Conservation (phyloP, 208 protist genomes). For the Lotmaria passim region DNA sequence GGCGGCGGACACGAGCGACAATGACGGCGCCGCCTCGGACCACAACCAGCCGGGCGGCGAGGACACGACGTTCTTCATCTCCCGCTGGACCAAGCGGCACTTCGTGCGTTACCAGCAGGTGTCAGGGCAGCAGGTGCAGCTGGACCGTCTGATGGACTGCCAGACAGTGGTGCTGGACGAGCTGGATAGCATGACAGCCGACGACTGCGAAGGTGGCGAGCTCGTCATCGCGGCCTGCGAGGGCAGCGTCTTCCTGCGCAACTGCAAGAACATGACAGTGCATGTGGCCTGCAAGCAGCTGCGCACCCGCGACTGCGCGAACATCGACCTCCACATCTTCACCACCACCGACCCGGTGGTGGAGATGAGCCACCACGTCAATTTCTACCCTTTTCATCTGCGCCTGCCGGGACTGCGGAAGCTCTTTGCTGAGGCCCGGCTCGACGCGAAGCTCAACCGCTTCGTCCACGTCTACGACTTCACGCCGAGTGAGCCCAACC, state of each 20-base stretch:
- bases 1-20: too few species aligned
- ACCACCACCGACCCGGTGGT: slow-evolving; percentile 91
- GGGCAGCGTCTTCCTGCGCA: slow-evolving; percentile 93
- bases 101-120: slow-evolving; percentile 82
- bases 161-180: slow-evolving; percentile 85
- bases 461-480: slow-evolving; percentile 95
- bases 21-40: slow-evolving; percentile 26
- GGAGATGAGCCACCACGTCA: slow-evolving; percentile 90
- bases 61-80: slow-evolving; percentile 88
- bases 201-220: slow-evolving; percentile 93
- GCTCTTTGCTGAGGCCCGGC: slow-evolving; percentile 59
- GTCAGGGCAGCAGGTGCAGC: slow-evolving; percentile 84
- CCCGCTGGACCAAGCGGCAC: slow-evolving; percentile 63
- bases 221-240: slow-evolving; percentile 92
- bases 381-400: slow-evolving; percentile 84
- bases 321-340: slow-evolving; percentile 86
- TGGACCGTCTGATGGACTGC: slow-evolving; percentile 90
- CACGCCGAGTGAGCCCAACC: slow-evolving; percentile 59
- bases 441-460: slow-evolving; percentile 80
- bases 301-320: slow-evolving; percentile 86
- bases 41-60: slow-evolving; percentile 46
- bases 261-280: slow-evolving; percentile 91
- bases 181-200: slow-evolving; percentile 90
- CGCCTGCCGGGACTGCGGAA: slow-evolving; percentile 63
- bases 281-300: slow-evolving; percentile 94